These are phyloP conservation scores for Lagenidium sp. DNA, from an alignment of 352 stramenopile genomes.

Conservation along the genomic window DNA sequence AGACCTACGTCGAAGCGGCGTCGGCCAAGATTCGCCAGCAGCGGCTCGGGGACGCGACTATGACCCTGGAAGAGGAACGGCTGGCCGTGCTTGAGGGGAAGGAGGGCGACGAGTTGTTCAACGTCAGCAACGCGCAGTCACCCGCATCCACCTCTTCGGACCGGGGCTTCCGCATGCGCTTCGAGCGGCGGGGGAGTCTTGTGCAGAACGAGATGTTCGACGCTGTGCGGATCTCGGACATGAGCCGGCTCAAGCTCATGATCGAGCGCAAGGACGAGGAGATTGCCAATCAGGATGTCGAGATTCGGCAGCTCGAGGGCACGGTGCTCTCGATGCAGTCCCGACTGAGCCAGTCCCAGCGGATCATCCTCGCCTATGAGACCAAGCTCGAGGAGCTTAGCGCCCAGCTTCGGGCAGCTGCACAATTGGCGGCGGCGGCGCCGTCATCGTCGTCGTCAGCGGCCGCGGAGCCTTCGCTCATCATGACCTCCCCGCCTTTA, in stretches of 20 bases:
- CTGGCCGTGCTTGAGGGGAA: constrained; percentile 45
- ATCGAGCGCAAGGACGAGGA: constrained; percentile 67
- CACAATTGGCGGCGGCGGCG: too few species aligned
- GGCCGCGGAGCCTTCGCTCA: too few species aligned
- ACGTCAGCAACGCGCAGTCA: constrained; percentile 2
- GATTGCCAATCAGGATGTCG: constrained; percentile 41
- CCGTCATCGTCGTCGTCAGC: too few species aligned
- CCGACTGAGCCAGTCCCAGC: constrained; percentile 50
- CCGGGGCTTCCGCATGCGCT: constrained; percentile 65
- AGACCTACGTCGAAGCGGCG: constrained; percentile 44
- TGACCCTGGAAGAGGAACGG: constrained; percentile 36
- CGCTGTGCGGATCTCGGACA: constrained; percentile 60
- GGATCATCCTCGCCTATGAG: constrained; percentile 58
- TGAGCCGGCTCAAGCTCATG: constrained; percentile 57
- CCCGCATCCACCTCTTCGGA: constrained; percentile 14
- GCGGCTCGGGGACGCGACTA: background rate
- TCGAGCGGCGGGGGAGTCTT: constrained; percentile 46
- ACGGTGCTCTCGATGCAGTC: constrained; percentile 62
- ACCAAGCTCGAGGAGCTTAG: constrained; percentile 70
- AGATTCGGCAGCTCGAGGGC: constrained; percentile 59
- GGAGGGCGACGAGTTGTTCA: constrained; percentile 5
- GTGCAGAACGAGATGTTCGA: constrained; percentile 82
- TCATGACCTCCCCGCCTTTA: too few species aligned
- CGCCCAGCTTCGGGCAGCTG: constrained; percentile 37
- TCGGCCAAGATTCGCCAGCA: constrained; percentile 16